Conservation (phyloP, 2,329 filamentous ascomycete genomes). For the Fusarium sp. region DNA sequence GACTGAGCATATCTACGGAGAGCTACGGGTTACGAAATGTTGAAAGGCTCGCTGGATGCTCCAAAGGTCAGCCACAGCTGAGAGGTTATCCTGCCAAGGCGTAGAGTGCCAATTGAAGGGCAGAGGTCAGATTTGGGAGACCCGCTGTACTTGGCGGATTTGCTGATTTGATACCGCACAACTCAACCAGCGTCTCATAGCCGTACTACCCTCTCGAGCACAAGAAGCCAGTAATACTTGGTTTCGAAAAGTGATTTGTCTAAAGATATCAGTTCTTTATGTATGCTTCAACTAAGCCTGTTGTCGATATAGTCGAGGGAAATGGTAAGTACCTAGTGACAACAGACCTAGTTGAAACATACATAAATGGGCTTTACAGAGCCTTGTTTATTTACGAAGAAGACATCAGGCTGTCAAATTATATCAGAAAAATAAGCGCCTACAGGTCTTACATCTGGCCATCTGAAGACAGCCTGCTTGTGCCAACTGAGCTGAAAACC, state of each 20-base stretch:
- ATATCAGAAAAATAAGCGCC: not conserved
- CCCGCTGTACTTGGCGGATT: not conserved
- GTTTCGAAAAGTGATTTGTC: not conserved
- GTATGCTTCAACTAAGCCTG: not conserved
- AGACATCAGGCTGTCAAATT: not conserved
- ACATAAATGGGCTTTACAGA: not conserved
- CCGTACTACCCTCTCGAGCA: slow-evolving; percentile 9
- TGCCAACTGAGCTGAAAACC: not conserved
- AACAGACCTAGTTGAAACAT: not conserved
- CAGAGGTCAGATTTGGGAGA: not conserved
- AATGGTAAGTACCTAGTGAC: not conserved
- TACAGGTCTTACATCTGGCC: not conserved
- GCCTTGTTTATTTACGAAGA: not conserved
- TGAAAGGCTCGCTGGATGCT: not conserved
- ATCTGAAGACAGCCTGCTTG: not conserved
- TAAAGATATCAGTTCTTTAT: slow-evolving; percentile 4
- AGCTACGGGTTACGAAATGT: not conserved
- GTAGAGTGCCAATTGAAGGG: not conserved
- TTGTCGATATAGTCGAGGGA: not conserved
- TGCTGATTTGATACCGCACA: not conserved
- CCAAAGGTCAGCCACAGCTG: not conserved
- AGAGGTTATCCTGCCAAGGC: not conserved
- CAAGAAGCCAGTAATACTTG: not conserved
- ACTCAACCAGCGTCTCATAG: not conserved
- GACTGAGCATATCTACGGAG: not conserved